Evolutionary conservation across 2,329 filamentous ascomycete genomes (phyloP), one percentile per base, ranked within the genome.

Genomic region (Fusarium sp.): DNA sequence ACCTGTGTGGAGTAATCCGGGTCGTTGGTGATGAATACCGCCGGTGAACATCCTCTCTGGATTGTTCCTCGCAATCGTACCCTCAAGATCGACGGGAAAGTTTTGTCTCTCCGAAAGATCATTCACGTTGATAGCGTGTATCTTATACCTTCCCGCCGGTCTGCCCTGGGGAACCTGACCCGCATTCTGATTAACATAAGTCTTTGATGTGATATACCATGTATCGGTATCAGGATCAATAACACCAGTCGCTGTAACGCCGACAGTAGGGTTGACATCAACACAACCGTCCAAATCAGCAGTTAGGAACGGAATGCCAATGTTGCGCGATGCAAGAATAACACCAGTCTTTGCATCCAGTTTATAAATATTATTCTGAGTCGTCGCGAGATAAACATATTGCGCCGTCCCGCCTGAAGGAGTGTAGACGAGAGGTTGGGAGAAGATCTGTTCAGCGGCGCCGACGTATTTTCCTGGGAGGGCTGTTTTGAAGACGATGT

Each of bases 361-460:
- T 69, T 88, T 89, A 77, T 89, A 89, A 12, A 90, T 78, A 57
- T 88, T 89, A 78, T 90, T 90, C 75, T 89, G 87, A 1, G 87
- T 88, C 1, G 88, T 90, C 5, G 89, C 85, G 17, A 89, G 79
- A 72, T 87, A 90, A 44, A 90, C 84, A 63, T 86, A 88, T 79
- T 90, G 88, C 15, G 83, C 83, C 7, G 79, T 80, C 26, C 83
- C 83, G 31, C 83, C 82, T 20, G 76, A 80, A 10, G 86, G 83
- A 4, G 89, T 90, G 79, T 89, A 85, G 26, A 84, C 82, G 44
- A 85, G 76, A 26, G 87, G 87, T 72, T 88, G 87, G 66, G 81
- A 86, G 83, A 81, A 88, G 69, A 90, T 83, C 72, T 89, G 85
- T 76, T 90, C 89, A 2, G 81, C 64, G 5, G 80, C 81, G 22